These are phyloP conservation scores for Populus nigra DNA, from an alignment of 345 rosid genomes.

Conservation along the genomic window DNA sequence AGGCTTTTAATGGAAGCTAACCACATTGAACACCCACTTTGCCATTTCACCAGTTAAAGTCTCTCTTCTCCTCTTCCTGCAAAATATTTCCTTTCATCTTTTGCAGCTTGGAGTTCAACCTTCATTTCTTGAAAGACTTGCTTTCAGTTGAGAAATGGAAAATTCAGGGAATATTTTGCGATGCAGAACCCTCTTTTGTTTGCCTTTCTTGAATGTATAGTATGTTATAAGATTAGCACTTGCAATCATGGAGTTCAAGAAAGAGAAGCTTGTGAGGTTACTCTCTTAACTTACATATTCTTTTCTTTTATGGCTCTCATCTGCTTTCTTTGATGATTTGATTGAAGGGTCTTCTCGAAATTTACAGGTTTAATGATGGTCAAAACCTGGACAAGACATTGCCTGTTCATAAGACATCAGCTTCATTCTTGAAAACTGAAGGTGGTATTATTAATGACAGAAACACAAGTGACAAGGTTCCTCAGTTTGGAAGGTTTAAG, in stretches of 20 bases:
- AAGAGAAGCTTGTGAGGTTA: conserved; percentile 55
- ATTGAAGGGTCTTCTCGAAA: neutral
- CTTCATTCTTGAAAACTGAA: conserved; percentile 38
- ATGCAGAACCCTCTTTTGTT: neutral
- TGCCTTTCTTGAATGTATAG: conserved; percentile 1
- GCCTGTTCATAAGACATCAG: conserved; percentile 46
- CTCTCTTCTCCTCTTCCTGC: conserved; percentile 14
- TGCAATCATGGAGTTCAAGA: conserved; percentile 46
- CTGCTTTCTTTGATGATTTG: conserved; percentile 3
- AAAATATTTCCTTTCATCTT: neutral
- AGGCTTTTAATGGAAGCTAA: conserved; percentile 34
- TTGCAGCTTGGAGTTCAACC: neutral
- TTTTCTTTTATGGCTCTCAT: conserved; percentile 9
- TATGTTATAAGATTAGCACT: neutral
- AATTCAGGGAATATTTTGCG: conserved; percentile 8
- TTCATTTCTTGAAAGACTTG: neutral
- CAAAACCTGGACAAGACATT: conserved; percentile 36
- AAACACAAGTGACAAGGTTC: conserved; percentile 21
- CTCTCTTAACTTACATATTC: neutral
- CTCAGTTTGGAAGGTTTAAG: conserved; percentile 48
- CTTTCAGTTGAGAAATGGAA: conserved; percentile 10
- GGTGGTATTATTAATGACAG: conserved; percentile 12
- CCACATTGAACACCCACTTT: neutral
- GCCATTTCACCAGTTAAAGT: neutral
- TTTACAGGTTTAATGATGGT: conserved; percentile 39